Evolutionary conservation across 176 grass and related monocot genomes (phyloP), one percentile per base, ranked within the genome.

Genomic region (Aegilops speltoides): DNA sequence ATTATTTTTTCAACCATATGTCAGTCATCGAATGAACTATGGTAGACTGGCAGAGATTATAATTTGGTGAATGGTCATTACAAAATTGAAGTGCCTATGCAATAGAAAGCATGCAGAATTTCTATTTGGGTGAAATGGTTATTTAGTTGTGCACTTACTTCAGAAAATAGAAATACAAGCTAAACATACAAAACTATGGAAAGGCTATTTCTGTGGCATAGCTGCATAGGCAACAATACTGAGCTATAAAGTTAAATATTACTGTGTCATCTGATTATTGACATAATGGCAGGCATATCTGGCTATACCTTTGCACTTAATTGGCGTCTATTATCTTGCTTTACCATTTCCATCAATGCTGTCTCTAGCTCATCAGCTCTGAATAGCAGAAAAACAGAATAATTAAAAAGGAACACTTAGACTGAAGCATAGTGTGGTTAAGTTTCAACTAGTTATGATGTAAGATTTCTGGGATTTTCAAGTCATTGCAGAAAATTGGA

Each of bases 361-460:
- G 94, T 99, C 78, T 99, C 97, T 82, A 99, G 86, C 82, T 97
- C 94, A 89, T 99, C 97, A 70, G 97, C 97, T 91, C 97, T 99
- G 82, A 62, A 76, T 68, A 79, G 56, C 82, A 80, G 7, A 79
- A 33, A 79, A 84, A 81, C n/a, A 64, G 50, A 82, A 84, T 32
- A 52, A 71, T 52, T 26, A 77, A 20, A 28, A 56, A 78, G 13
- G 1, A 68, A 67, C 1, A 82, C 6, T 54, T 80, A 3, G 5
- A 64, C 43, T 45, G 20, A 77, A 77, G 63, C 66, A 79, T n/a
- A 92, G 63, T 56, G 56, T 38, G 15, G 10, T 34, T 43, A 46
- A 64, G 70, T 76, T 76, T 84, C 37, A 76, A 84, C 24, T 46
- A 37, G 70, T 48, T 63, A n/a, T 33, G 54, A 25, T 32, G 25